Evolutionary conservation across 805 yeast genomes (phyloP), one percentile per base, ranked within the genome.

Genomic region (Blastobotrys parvus): DNA sequence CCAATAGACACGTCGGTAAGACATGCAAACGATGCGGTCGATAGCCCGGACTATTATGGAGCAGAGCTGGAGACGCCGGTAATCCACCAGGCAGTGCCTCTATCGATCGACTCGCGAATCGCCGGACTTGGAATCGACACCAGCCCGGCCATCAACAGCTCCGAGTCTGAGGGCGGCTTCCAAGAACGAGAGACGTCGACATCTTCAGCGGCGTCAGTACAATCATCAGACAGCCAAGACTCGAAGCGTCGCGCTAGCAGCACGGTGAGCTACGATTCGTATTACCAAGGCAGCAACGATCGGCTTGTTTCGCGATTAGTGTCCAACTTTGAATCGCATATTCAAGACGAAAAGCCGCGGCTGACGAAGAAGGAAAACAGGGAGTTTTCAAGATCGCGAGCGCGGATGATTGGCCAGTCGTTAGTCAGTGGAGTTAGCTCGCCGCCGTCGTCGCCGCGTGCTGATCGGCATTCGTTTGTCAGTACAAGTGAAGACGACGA

Each of bases 381-480:
- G 11, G 11, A 16, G n/a, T 36, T 36, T 21, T 36, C 39, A n/a
- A 29, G 39, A 8, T 20, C 29, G 13, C 29, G 39, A 36, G 39
- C 39, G 18, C 20, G 22, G 19, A 36, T 36, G 39, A 36, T 36
- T 3, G 39, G 39, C 4, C 20, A 19, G 39, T 36, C 39, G 13
- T 36, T 36, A 17, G 23, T 36, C 30, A 36, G 23, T 11, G 39
- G 39, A 4, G 39, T 36, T 4, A 36, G 15, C 29, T 36, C 39
- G 5, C 39, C 39, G n/a, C 29, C 29, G 29, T 8, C 29, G 11
- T 25, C 29, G 7, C 29, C 29, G 11, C 7, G 11, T 7, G 7
- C 11, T 7, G 29, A 25, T 25, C 10, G 11, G 7, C 10, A 25
- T 25, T 6, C 35, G 8, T 10, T 25, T 3, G 27, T 15, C 6